Conservation (phyloP, 2,329 filamentous ascomycete genomes). For the Aureobasidium sp. region DNA sequence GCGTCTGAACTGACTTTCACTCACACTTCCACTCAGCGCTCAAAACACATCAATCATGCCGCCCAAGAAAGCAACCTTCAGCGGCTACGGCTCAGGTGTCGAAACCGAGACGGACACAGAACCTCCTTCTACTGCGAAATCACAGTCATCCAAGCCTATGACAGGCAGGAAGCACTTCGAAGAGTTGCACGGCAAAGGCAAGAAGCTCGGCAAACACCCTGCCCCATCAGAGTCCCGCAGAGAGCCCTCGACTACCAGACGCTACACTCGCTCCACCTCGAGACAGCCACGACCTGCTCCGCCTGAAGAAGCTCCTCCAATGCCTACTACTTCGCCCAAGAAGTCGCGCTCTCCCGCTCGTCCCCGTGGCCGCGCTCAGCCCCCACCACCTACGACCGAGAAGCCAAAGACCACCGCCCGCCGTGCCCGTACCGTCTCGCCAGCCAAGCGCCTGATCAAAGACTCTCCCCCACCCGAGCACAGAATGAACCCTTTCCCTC, state of each 20-base stretch:
- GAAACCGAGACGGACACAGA: background rate
- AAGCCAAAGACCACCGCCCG: background rate
- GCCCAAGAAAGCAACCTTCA: background rate
- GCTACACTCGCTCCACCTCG: background rate
- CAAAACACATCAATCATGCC: background rate
- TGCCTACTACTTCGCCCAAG: background rate
- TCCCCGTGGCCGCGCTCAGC: background rate
- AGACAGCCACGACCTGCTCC: background rate
- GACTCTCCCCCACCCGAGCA: slow-evolving; percentile 4
- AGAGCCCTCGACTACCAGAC: background rate
- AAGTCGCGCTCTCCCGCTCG: background rate
- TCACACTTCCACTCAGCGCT: background rate
- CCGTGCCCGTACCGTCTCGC: background rate
- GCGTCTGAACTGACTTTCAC: background rate
- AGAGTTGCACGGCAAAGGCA: background rate
- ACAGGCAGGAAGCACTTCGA: background rate
- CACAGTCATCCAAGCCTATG: background rate
- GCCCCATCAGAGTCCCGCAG: background rate
- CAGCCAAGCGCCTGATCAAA: background rate
- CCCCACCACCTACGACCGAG: background rate
- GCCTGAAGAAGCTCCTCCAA: background rate
- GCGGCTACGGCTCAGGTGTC: background rate
- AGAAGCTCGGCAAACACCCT: background rate
- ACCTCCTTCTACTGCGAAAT: too few species aligned
- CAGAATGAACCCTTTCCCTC: slow-evolving; percentile 2